Evolutionary conservation across 2,329 filamentous ascomycete species (phyloP), one percentile per base, ranked within the genome.

Genomic region (Ophiostoma fasciatum): DNA sequence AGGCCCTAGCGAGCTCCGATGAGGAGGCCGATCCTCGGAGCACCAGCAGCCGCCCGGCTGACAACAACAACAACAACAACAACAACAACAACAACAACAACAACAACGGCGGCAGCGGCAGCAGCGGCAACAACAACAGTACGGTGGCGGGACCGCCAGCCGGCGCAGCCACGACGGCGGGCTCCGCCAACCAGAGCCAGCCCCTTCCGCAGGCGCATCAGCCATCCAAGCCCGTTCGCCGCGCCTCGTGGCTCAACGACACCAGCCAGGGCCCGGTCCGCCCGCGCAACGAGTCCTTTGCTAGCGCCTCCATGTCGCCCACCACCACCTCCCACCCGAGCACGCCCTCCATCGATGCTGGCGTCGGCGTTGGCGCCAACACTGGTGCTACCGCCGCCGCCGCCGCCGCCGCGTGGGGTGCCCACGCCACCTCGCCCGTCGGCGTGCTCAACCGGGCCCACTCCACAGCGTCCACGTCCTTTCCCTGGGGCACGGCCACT

Each of bases 1-100:
- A 96, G 54, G 88, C 83, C 35, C 63, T 96, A 41, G 85, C 81
- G 35, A 96, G 88, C 46, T 94, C 87, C 11, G 90, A 96, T 55
- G 90, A 96, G 55, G 90, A 98, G 56, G 69, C 64, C 39, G 81
- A 94, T 19, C 17, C 13, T 33, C 17, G 21, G 32, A 5, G 20
- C 28, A 13, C 5, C 28, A 10, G 4, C 28, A 15, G 19, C 26
- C 13, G 30, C 30, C 18, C 36, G 26, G 34, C 31, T 19, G 27
- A 39, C 56, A 52, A 49, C 59, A 59, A 3, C 29, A 22, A 12
- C 12, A n/a, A 14, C 17, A 15, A 12, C 21, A 23, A 15, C 22
- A 31, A 19, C 29, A 7, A n/a, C 36, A 18, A 20, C 36, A 6
- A 20, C 28, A 12, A 30, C n/a, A n/a, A n/a, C n/a, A n/a, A n/a